Evolutionary conservation across 1,139 yeast species (phyloP).

Genomic region (Scheffersomyces titani): DNA sequence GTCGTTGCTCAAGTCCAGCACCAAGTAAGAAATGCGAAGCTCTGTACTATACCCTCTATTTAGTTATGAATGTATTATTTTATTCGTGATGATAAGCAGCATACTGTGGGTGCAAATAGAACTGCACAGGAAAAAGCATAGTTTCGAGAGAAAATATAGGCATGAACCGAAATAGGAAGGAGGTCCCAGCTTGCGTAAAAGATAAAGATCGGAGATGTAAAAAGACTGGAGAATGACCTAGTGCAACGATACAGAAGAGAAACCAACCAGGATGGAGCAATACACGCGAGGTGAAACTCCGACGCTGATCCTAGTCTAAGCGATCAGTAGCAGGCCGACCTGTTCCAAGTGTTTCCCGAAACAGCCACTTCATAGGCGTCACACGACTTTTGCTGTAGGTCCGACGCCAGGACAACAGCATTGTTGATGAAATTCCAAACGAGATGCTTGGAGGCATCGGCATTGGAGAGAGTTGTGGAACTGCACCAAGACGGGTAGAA

Average conservation of each 20-base stretch:
- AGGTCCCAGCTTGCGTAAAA: background rate
- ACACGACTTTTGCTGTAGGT: background rate
- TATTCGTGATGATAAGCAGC: background rate
- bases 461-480: background rate
- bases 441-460: background rate
- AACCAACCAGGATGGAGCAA: background rate
- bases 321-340: background rate
- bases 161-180: background rate
- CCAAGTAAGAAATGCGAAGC: background rate
- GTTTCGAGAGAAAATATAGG: background rate
- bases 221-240: background rate
- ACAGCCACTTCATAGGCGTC: background rate
- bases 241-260: background rate
- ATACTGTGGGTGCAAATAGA: background rate
- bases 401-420: background rate
- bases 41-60: background rate
- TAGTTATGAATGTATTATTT: background rate
- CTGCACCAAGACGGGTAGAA: too few relatives aligned
- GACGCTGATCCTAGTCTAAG: background rate
- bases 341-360: background rate
- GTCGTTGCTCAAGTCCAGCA: constrained; percentile 24
- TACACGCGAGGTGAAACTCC: background rate
- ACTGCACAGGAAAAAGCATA: background rate
- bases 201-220: background rate
- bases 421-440: background rate